These are phyloP conservation scores for Helianthus tuberosus DNA, from an alignment of 129 eudicot genomes.

Conservation along the genomic window DNA sequence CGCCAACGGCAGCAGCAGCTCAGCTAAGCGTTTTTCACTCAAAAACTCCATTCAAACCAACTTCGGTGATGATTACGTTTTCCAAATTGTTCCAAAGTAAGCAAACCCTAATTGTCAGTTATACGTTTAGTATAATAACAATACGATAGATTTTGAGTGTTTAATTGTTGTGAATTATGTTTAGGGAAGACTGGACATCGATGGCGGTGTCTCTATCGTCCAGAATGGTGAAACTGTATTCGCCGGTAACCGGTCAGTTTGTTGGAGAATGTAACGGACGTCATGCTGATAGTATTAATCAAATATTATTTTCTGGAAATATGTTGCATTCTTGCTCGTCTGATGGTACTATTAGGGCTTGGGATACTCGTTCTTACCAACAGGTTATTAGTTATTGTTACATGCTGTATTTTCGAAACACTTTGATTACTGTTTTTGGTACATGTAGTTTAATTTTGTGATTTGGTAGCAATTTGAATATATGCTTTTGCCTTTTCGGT, in stretches of 20 bases:
- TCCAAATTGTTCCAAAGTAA: conserved; percentile 79
- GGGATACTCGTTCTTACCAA: conserved; percentile 83
- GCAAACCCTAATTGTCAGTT: background rate
- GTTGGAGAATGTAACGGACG: conserved; percentile 69
- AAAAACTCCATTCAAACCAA: conserved; percentile 86
- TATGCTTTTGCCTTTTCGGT: background rate
- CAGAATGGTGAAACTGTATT: conserved; percentile 77
- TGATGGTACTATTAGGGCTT: conserved; percentile 80
- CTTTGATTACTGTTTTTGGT: conserved; percentile 5
- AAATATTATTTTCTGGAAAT: conserved; percentile 53
- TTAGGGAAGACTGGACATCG: conserved; percentile 84
- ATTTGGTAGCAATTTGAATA: background rate
- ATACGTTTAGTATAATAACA: no score
- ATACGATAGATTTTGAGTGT: background rate
- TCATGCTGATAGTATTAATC: conserved; percentile 64
- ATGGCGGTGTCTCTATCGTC: conserved; percentile 95
- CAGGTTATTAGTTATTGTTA: conserved; percentile 45
- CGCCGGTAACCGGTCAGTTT: conserved; percentile 75
- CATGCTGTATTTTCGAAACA: background rate
- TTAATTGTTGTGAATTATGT: conserved; percentile 1
- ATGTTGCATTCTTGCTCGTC: conserved; percentile 76
- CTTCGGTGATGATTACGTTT: conserved; percentile 94
- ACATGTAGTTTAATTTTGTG: background rate
- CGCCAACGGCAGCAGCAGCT: conserved; percentile 6
- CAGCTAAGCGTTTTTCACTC: conserved; percentile 54